Evolutionary conservation across 2,329 filamentous ascomycete genomes (phyloP).

Genomic region (Colletotrichum abscissum): DNA sequence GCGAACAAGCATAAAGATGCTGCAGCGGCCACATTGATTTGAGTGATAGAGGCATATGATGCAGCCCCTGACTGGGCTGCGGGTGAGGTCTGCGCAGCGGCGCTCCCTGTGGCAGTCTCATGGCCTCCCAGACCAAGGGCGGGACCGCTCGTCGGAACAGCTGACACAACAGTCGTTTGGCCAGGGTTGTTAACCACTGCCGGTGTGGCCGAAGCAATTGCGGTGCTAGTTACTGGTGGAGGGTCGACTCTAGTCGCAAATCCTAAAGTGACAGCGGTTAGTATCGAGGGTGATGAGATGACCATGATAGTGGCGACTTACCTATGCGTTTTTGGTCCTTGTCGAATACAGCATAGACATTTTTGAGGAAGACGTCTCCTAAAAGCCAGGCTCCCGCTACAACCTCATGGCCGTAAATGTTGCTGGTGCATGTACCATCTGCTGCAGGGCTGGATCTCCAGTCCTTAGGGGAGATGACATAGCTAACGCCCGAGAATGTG

Average conservation of each 20-base stretch:
- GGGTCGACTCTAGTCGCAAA: conserved; percentile 49
- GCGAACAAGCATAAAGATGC: conserved; percentile 20
- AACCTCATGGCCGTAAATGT: conserved; percentile 78
- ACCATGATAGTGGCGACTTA: conserved; percentile 44
- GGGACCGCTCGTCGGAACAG: conserved; percentile 29
- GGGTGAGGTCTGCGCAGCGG: conserved; percentile 31
- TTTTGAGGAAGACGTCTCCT: conserved; percentile 88
- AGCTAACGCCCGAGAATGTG: conserved; percentile 75
- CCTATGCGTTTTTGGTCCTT: conserved; percentile 75
- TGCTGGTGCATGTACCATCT: conserved; percentile 71
- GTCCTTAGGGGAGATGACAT: conserved; percentile 75
- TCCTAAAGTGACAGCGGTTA: conserved; percentile 41
- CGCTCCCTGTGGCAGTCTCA: conserved; percentile 44
- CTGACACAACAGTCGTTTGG: conserved; percentile 10
- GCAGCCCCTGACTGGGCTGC: conserved; percentile 13
- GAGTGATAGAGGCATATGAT: conserved; percentile 3
- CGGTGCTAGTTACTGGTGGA: conserved; percentile 35
- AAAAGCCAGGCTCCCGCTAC: conserved; percentile 80
- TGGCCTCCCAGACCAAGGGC: conserved; percentile 50
- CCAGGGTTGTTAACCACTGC: conserved; percentile 23
- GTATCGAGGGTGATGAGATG: not conserved
- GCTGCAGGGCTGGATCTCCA: conserved; percentile 68
- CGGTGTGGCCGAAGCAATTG: conserved; percentile 7
- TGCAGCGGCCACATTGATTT: conserved; percentile 14
- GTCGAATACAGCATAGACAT: conserved; percentile 89